phyloP scores from a whole-genome alignment of 1,284 basidiomycete genomes.

The Boletus semigastroideus region DNA sequence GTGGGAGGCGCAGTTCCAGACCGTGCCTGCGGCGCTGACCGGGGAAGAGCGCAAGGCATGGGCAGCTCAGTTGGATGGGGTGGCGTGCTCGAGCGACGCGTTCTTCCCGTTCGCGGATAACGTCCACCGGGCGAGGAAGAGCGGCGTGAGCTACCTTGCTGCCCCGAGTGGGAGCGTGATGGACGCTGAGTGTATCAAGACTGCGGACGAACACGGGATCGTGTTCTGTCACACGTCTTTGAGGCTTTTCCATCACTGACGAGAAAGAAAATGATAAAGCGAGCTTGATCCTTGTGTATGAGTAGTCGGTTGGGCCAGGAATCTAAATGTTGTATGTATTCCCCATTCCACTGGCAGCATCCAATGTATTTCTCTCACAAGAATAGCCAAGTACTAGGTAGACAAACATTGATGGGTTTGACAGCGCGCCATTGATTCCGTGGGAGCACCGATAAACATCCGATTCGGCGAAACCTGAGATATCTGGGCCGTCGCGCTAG shows the following conservation, averaged over 20 bases:
- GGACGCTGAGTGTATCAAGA: constrained; percentile 94
- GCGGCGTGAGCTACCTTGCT: constrained; percentile 90
- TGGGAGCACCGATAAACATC: no score
- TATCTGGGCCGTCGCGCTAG: no score
- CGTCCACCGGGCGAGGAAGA: constrained; percentile 89
- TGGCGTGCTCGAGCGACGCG: constrained; percentile 93
- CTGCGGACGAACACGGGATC: constrained; percentile 87
- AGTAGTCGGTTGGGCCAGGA: background rate
- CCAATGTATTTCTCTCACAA: no score
- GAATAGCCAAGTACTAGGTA: no score
- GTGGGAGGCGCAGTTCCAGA: constrained; percentile 91
- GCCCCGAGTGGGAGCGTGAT: constrained; percentile 97
- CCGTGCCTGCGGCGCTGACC: constrained; percentile 66
- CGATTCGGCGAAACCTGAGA: no score
- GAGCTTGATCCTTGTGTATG: background rate
- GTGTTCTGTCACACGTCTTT: constrained; percentile 86
- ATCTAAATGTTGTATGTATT: background rate
- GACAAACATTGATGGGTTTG: no score
- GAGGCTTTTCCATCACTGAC: constrained; percentile 80
- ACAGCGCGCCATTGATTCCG: no score
- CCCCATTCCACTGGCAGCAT: background rate
- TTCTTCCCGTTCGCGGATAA: constrained; percentile 99
- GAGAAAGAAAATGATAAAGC: background rate
- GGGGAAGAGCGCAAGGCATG: constrained; percentile 75
- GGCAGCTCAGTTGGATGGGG: constrained; percentile 73